These are phyloP conservation scores for Eucalyptus tenuipes DNA, from an alignment of 345 rosid genomes.

Conservation along the genomic window DNA sequence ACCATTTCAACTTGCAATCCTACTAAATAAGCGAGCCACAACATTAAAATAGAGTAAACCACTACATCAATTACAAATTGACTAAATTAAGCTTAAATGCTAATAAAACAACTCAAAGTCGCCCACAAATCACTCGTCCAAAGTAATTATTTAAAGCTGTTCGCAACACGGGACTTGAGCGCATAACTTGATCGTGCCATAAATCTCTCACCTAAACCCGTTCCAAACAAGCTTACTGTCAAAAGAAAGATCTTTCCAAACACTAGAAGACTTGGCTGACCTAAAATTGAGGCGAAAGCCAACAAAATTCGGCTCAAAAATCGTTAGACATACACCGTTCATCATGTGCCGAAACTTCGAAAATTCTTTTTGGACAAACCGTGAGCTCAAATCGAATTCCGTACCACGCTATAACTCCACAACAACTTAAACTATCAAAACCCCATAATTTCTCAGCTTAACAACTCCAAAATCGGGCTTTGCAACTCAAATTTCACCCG, in stretches of 20 bases:
- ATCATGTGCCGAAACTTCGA: fast-evolving
- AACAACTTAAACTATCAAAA: not conserved
- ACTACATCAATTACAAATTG: not conserved
- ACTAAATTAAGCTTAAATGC: not conserved
- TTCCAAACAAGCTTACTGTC: not conserved
- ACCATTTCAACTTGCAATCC: not conserved
- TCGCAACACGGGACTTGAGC: not conserved
- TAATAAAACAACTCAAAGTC: fast-evolving
- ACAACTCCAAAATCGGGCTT: too few species aligned
- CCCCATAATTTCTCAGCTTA: not conserved
- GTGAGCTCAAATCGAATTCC: too few species aligned
- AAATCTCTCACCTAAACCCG: not conserved
- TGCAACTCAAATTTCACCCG: not conserved
- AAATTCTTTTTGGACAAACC: not conserved
- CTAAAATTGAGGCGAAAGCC: not conserved
- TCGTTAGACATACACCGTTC: fast-evolving
- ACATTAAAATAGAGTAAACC: too few species aligned
- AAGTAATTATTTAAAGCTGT: fast-evolving
- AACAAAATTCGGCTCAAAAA: fast-evolving
- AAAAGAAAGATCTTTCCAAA: not conserved
- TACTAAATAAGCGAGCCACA: not conserved
- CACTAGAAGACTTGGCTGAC: not conserved
- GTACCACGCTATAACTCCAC: not conserved
- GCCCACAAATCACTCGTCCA: fast-evolving
- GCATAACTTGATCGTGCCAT: not conserved